These are phyloP conservation scores for Trichoderma simmonsii DNA, from an alignment of 2,329 filamentous ascomycete genomes.

Conservation along the genomic window DNA sequence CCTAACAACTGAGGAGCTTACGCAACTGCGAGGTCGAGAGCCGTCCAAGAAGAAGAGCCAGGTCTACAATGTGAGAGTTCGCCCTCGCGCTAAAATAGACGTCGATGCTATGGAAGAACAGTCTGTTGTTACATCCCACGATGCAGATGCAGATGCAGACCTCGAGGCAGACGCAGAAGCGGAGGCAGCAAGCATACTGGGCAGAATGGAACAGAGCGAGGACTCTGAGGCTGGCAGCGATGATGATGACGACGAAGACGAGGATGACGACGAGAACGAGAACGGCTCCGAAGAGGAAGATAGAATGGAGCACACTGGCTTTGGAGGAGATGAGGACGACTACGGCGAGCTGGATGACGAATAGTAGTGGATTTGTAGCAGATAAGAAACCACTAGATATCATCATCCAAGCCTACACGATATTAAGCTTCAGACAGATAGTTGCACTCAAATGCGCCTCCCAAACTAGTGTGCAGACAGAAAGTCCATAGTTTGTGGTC, in stretches of 20 bases:
- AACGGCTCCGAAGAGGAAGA: constrained; percentile 21
- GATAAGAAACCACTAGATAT: not conserved
- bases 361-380: not conserved
- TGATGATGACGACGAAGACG: constrained; percentile 24
- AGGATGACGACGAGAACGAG: constrained; percentile 26
- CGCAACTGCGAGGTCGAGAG: constrained; percentile 33
- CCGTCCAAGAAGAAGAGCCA: constrained; percentile 37
- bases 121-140: constrained; percentile 24
- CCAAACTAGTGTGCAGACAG: not conserved
- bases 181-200: constrained; percentile 6
- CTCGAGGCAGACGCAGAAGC: not conserved
- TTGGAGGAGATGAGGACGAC: not conserved
- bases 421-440: not conserved
- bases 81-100: not conserved
- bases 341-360: not conserved
- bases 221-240: constrained; percentile 12
- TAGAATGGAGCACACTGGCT: not conserved
- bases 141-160: constrained; percentile 7
- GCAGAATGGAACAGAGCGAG: constrained; percentile 12
- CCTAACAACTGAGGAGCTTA: constrained; percentile 37
- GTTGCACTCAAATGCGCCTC: not conserved
- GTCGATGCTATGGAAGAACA: constrained; percentile 8
- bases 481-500: not conserved
- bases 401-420: no score
- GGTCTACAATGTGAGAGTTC: constrained; percentile 35